Conservation (phyloP, 257 asterid species). For the Agastache rugosa region DNA sequence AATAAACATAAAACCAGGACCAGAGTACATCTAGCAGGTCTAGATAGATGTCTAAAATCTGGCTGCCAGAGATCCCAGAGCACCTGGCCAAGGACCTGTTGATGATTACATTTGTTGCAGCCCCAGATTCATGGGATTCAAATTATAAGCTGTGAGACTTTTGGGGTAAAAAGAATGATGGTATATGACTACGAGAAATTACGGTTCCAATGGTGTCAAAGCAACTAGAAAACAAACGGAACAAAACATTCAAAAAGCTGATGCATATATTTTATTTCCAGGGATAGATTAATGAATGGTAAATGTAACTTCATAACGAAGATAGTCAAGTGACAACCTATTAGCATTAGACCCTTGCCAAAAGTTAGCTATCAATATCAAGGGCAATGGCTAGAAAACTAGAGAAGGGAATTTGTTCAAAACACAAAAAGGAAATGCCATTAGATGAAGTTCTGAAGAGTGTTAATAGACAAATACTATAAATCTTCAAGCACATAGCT, state of each 20-base stretch:
- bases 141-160: not conserved
- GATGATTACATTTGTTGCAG: not conserved
- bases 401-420: conserved; percentile 4
- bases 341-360: not conserved
- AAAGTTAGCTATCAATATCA: not conserved
- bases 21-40: not conserved
- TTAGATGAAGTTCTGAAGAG: not conserved
- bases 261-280: not conserved
- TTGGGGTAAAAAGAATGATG: not conserved
- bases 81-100: no score
- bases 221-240: not conserved
- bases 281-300: not conserved
- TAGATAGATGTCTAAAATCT: not conserved
- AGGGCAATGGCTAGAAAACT: not conserved
- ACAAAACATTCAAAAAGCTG: not conserved
- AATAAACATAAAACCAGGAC: not conserved
- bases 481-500: not conserved
- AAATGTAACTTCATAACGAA: not conserved
- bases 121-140: not conserved
- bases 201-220: not conserved
- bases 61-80: not conserved
- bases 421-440: not conserved
- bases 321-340: not conserved
- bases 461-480: not conserved
- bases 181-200: not conserved